These are phyloP conservation scores for Stemphylium vesicarium DNA, from an alignment of 2,329 filamentous ascomycete genomes.

Conservation along the genomic window DNA sequence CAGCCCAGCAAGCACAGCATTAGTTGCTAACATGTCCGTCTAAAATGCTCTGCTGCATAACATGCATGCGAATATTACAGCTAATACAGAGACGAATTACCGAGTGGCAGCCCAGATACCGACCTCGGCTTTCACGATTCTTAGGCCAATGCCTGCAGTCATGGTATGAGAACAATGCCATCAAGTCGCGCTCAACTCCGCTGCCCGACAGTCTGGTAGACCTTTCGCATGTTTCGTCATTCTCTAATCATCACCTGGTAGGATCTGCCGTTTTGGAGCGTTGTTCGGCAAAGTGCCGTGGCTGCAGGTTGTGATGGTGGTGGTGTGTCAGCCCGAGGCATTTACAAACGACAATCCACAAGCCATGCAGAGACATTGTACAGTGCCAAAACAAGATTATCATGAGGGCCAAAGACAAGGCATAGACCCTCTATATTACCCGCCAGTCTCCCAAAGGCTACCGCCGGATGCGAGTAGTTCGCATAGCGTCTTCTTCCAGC, in stretches of 20 bases:
- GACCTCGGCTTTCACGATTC: not conserved
- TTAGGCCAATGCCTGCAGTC: not conserved
- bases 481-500: conserved; percentile 3
- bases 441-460: not conserved
- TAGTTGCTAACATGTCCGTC: not conserved
- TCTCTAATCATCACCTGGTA: not conserved
- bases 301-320: conserved; percentile 2
- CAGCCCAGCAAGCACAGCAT: not conserved
- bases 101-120: conserved; percentile 2
- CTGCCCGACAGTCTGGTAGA: conserved; percentile 13
- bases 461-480: conserved; percentile 5
- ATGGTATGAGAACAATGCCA: not conserved
- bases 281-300: conserved; percentile 5
- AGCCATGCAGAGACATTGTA: too few relatives aligned
- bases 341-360: too few relatives aligned
- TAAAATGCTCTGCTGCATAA: not conserved
- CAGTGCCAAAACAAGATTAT: too few relatives aligned
- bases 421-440: too few relatives aligned
- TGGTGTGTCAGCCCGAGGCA: not conserved
- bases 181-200: conserved; percentile 19
- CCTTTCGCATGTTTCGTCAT: conserved; percentile 7
- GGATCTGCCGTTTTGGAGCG: not conserved
- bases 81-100: not conserved
- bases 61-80: not conserved
- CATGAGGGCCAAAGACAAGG: not conserved